Percentiles rank a stretch among this genome's conserved stretches.
Evolutionary conservation across 371 early-diverging fungal genomes (phyloP).

Genomic region (Mortierella sp.): DNA sequence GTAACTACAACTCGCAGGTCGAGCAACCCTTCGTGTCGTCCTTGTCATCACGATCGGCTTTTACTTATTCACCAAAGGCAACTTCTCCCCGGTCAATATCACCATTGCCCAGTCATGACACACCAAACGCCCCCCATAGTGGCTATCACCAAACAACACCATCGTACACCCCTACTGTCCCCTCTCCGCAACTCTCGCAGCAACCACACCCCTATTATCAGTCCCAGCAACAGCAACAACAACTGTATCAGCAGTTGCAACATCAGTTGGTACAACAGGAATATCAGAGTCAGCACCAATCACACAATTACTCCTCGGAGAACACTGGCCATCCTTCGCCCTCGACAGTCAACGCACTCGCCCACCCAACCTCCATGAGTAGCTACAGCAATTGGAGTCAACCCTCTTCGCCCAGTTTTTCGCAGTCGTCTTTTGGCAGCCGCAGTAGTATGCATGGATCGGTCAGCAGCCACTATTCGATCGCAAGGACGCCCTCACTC

Average conservation of each 20-base stretch:
- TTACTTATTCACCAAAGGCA: background rate
- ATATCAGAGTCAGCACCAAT: slow-evolving; percentile 12
- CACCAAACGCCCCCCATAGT: background rate
- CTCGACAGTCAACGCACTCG: slow-evolving; percentile 1
- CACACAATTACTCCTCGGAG: slow-evolving; percentile 1
- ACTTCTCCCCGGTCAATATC: slow-evolving; percentile 8
- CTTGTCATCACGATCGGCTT: background rate
- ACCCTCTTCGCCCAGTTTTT: slow-evolving; percentile 21
- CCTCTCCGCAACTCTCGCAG: background rate
- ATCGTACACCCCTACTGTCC: background rate
- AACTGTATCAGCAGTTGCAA: slow-evolving; percentile 13
- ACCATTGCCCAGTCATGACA: background rate
- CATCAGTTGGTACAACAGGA: slow-evolving; percentile 13
- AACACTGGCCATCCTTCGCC: slow-evolving; percentile 14
- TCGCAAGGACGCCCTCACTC: slow-evolving; percentile 1
- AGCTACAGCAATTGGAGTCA: slow-evolving; percentile 35
- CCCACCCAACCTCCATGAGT: slow-evolving; percentile 19
- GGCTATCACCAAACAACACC: slow-evolving; percentile 4
- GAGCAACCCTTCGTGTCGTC: background rate
- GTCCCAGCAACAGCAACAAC: slow-evolving; percentile 19
- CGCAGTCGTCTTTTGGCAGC: slow-evolving; percentile 3
- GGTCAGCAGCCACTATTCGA: slow-evolving; percentile 1
- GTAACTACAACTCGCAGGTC: background rate
- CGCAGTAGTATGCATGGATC: slow-evolving; percentile 25
- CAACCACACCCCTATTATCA: background rate